These are phyloP conservation scores for Eucalyptus marginata DNA, from an alignment of 345 rosid species.

Conservation along the genomic window DNA sequence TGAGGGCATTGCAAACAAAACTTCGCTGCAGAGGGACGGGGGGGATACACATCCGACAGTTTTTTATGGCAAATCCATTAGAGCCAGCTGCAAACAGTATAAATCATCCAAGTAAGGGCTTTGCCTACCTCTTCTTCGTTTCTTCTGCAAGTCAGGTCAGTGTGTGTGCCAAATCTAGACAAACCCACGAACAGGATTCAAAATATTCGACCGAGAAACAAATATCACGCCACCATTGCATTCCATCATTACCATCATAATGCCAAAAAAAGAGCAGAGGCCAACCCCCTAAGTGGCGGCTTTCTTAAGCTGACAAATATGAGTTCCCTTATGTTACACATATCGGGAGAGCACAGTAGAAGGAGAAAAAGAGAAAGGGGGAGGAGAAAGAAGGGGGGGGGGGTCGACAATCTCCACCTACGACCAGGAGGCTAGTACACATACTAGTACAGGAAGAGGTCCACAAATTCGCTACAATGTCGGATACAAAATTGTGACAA, in stretches of 20 bases:
- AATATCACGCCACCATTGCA: not conserved
- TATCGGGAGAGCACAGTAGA: not conserved
- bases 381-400: not conserved
- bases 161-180: not conserved
- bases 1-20: not conserved
- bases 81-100: not conserved
- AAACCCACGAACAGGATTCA: not conserved
- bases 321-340: not conserved
- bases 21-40: not conserved
- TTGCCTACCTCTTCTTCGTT: not conserved
- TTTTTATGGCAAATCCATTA: not conserved
- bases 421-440: not conserved
- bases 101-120: not conserved
- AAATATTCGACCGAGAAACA: not conserved
- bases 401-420: not conserved
- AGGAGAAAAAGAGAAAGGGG: not conserved
- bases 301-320: not conserved
- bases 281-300: not conserved
- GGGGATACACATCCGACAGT: not conserved
- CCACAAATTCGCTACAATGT: not conserved
- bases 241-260: not conserved
- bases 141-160: not conserved
- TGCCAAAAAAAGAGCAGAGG: not conserved
- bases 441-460: conserved; percentile 6
- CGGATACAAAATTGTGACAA: conserved; percentile 30